Base-by-base conservation (phyloP, 352 stramenopile species). In the Globisporangium acanthophoron region DNA sequence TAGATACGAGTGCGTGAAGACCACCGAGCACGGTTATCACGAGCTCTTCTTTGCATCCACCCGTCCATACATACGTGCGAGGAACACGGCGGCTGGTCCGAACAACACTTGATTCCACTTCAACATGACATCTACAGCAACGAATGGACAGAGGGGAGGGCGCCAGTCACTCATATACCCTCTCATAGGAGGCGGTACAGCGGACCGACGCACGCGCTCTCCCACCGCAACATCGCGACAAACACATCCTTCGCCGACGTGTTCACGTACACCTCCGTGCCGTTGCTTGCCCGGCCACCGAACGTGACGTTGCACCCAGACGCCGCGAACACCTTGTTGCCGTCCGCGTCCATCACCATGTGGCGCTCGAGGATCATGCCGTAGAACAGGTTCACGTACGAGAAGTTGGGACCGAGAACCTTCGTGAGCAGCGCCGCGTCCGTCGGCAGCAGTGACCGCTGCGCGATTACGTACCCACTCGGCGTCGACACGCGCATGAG, bases 301-400 rank as follows among this genome's bases (percentile, higher is more conserved):
- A 67, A 71, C 45, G 52, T 71, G 44, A 58, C 64, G 16, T 59
- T 59, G 35, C 59, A 67, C 3, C 64, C 64, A 3, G 27, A 12
- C 2, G 55, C 8, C 13, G 39, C 12, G 5, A 43, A 16, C 12
- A 18, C 33, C 11, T 24, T 15, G 3, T 12, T 50, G 8, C 31
- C 46, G 5, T n/a, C 29, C 3, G 53, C 48, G 2, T 35, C 33
- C 6, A 43, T 12, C 35, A 35, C n/a, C 5, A 20, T 58, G 27
- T 41, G 37, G 11, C 40, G 64, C 12, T 59, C 56, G 31, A 67
- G 52, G 49, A 62, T 59, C 46, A 71, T 52, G 15, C 60, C 59
- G 48, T 65, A 65, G 31, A 71, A 71, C 9, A 67, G 45, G 16
- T 58, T 61, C 46, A 65, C 60, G 48, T 65, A 67, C 60, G 64